Conservation (phyloP, 2,329 filamentous ascomycete species). For the Coniochaeta sp. region DNA sequence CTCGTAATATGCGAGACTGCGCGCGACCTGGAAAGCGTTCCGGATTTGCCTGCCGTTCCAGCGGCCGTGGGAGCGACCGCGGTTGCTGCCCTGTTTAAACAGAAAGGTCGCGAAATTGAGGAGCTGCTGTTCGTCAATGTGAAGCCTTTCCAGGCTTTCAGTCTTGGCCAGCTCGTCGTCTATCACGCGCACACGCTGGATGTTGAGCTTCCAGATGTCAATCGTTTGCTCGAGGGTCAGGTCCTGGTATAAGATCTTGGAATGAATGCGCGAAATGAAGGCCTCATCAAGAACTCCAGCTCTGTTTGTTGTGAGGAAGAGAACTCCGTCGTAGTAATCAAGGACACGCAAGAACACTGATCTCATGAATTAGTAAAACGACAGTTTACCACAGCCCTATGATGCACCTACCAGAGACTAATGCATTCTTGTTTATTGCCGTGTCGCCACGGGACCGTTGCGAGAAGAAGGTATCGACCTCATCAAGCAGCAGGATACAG, state of each 20-base stretch:
- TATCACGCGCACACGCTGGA: neutral
- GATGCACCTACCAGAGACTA: slow-evolving; percentile 21
- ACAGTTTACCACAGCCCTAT: neutral
- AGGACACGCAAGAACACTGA: neutral
- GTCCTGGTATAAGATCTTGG: slow-evolving; percentile 3
- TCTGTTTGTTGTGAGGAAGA: slow-evolving; percentile 1
- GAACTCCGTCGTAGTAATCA: neutral
- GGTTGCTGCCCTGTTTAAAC: neutral
- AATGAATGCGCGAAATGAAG: neutral
- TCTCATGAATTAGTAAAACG: neutral
- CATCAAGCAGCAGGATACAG: slow-evolving; percentile 30
- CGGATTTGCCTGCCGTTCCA: slow-evolving; percentile 28
- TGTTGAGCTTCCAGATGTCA: slow-evolving; percentile 3
- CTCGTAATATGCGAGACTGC: slow-evolving; percentile 11
- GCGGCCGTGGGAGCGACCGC: neutral
- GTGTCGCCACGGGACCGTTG: slow-evolving; percentile 12
- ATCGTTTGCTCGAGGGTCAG: slow-evolving; percentile 1
- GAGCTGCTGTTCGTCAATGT: neutral
- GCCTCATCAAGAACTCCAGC: neutral
- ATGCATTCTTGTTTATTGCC: slow-evolving; percentile 20
- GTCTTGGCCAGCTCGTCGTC: neutral
- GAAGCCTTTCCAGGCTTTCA: neutral
- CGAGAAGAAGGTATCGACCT: slow-evolving; percentile 35
- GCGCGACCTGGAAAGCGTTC: slow-evolving; percentile 23
- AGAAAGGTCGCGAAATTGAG: neutral